Base-by-base conservation (phyloP, 345 rosid genomes). In the Gossypium anomalum region DNA sequence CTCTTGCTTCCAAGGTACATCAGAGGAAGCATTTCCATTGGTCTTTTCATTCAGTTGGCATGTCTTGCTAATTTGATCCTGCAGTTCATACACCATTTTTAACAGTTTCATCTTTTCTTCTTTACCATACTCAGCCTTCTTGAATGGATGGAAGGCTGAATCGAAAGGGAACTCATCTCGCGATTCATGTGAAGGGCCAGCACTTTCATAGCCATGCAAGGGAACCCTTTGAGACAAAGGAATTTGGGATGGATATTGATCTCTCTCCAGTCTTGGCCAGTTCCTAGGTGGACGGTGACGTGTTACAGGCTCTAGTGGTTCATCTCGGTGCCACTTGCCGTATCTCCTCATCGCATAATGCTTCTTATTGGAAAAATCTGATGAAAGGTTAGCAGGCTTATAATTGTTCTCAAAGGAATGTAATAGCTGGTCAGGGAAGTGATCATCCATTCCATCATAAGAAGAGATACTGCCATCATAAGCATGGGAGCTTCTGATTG, bases 391-490 rank as follows among this genome's bases (percentile, higher is more conserved):
- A 25, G 65, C 67, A 44, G 45, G 71, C 63, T 84, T 82, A 45
- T 78, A 55, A 19, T 77, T 76, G 74, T 72, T 80, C 72, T 78
- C 82, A 15, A 64, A 76, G 70, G 76, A 51, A 68, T 73, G 67
- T 7, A 78, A 53, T 13, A 75, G 76, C 57, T 80, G 80, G 67
- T 79, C 78, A 47, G 78, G 79, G 51, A 85, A 71, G 68, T 79
- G 89, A 80, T 89, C 92, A 81, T 86, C 94, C 2, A 77, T 71
- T 67, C 80, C 88, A n/a, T 87, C 93, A 78, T 67, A 84, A 1
- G 97, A 94, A 77, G 98, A 90, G 78, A 89, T 74, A 23, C 87
- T 86, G 65, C 87, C 92, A 82, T 88, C 92, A 79, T 89, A 90
- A 59, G 92, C 90, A 78, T 80, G 89, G 62, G 83, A 72, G 52